phyloP scores from a whole-genome alignment of 257 asterid species.

The Linaria vulgaris region DNA sequence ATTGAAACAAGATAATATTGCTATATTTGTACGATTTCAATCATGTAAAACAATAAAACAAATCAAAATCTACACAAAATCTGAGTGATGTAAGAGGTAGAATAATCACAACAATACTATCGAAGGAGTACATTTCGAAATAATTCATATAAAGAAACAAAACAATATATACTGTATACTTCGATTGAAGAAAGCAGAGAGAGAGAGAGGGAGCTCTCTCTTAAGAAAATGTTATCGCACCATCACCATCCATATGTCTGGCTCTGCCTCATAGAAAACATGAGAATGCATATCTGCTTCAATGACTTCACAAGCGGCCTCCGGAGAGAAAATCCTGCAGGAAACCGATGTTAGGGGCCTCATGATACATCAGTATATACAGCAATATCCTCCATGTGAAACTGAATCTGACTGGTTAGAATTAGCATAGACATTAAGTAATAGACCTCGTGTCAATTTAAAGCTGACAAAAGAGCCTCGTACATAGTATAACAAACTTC shows the following conservation, averaged over 20 bases:
- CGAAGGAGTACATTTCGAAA: neutral
- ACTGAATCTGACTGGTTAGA: neutral
- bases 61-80: neutral
- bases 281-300: constrained; percentile 96
- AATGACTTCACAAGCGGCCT: constrained; percentile 90
- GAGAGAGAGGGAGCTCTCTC: too few relatives aligned
- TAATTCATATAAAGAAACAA: neutral
- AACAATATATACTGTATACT: constrained; percentile 9
- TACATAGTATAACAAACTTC: neutral
- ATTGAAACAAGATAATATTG: neutral
- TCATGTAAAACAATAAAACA: constrained; percentile 7
- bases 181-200: constrained; percentile 15
- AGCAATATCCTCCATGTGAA: constrained; percentile 10
- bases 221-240: constrained; percentile 41
- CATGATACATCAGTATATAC: constrained; percentile 10
- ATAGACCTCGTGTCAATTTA: constrained; percentile 12
- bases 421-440: constrained; percentile 3
- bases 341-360: constrained; percentile 18
- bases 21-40: neutral
- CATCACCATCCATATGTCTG: constrained; percentile 99
- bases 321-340: constrained; percentile 91
- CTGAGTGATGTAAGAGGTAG: neutral
- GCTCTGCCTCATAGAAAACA: constrained; percentile 91
- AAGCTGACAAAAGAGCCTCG: neutral
- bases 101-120: neutral